These are phyloP conservation scores for Leccinum solheimii DNA, from an alignment of 1,284 basidiomycete genomes.

Conservation along the genomic window DNA sequence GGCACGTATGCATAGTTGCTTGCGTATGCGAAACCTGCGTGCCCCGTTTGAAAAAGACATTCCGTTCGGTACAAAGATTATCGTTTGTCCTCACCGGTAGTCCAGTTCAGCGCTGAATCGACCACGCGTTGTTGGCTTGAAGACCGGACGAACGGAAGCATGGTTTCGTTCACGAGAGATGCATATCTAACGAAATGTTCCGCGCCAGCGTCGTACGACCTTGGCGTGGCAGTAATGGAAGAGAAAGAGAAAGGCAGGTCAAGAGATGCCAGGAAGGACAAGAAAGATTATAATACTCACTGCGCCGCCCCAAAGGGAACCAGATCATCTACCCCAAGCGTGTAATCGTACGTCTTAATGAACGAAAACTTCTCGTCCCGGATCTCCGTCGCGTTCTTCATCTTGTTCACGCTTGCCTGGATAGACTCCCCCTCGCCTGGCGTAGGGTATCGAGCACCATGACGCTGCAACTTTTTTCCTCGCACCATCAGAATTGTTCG, in stretches of 20 bases:
- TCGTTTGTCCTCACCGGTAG: slow-evolving; percentile 46
- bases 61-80: background rate
- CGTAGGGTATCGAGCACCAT: background rate
- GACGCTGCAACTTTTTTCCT: background rate
- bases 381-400: background rate
- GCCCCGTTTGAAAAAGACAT: background rate
- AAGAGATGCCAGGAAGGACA: background rate
- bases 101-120: slow-evolving; percentile 69
- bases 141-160: slow-evolving; percentile 66
- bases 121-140: slow-evolving; percentile 62
- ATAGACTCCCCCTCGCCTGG: background rate
- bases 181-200: slow-evolving; percentile 53
- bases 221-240: slow-evolving; percentile 21
- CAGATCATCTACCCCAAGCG: background rate
- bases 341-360: background rate
- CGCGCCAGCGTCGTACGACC: slow-evolving; percentile 51
- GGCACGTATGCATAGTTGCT: slow-evolving; percentile 42
- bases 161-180: slow-evolving; percentile 41
- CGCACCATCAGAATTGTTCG: background rate
- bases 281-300: background rate
- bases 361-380: background rate
- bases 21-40: slow-evolving; percentile 52
- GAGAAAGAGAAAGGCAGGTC: background rate
- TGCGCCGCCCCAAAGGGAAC: background rate
- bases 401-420: background rate